These are phyloP conservation scores for Paxillus ammoniavirescens DNA, from an alignment of 768 basidiomycete genomes.

Conservation along the genomic window DNA sequence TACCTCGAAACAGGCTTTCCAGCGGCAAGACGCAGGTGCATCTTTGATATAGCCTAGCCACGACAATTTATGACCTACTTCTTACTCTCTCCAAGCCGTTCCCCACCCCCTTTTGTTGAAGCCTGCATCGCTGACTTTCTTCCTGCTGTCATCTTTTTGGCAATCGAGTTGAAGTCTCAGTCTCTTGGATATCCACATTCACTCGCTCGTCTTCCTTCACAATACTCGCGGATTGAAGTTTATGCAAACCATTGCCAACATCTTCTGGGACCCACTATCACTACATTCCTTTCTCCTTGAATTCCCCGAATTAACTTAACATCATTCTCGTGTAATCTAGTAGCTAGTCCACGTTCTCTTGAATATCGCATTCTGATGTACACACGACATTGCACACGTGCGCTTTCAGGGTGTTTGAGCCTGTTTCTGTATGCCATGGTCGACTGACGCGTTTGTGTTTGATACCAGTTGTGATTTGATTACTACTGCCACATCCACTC, in stretches of 20 bases:
- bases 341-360: conserved; percentile 11
- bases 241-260: background rate
- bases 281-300: background rate
- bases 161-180: background rate
- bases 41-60: conserved; percentile 46
- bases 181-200: background rate
- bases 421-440: conserved; percentile 1
- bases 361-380: conserved; percentile 9
- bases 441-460: conserved; percentile 6
- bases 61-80: conserved; percentile 9
- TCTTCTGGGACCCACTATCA: conserved; percentile 2
- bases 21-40: conserved; percentile 43
- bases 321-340: conserved; percentile 21
- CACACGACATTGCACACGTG: too few relatives aligned
- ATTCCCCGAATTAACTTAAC: conserved; percentile 2
- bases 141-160: background rate
- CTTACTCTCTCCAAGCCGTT: background rate
- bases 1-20: conserved; percentile 21
- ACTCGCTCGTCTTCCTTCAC: background rate
- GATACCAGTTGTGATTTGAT: background rate
- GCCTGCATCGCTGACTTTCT: background rate
- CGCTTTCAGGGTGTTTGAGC: background rate
- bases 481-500: background rate
- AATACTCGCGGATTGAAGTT: conserved; percentile 9
- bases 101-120: background rate